phyloP scores from a whole-genome alignment of 495 filamentous ascomycete species.

The Pyrenopolyporus hunteri region DNA sequence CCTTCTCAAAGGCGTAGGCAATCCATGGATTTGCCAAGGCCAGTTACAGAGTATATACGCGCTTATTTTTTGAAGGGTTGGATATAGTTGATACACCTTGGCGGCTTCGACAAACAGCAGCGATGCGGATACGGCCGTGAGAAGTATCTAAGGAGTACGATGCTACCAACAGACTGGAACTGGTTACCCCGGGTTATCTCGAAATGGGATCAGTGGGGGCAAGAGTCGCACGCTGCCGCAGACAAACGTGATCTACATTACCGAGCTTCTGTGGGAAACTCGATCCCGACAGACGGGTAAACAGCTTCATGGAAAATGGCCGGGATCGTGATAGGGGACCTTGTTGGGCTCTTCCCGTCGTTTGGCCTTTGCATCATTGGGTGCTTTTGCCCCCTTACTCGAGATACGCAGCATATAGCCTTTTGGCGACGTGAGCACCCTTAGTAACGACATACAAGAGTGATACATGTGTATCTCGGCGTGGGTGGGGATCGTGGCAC shows the following conservation, averaged over 20 bases:
- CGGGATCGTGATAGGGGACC: background rate
- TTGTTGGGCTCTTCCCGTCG: background rate
- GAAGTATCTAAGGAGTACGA: constrained; percentile 7
- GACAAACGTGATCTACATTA: constrained; percentile 5
- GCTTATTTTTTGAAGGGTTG: background rate
- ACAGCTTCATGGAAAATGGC: background rate
- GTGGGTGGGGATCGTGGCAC: constrained; percentile 5
- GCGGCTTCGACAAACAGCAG: background rate
- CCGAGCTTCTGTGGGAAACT: background rate
- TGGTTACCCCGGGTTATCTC: constrained; percentile 14
- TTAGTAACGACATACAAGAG: constrained; percentile 1
- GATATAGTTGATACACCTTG: background rate
- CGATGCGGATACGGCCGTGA: constrained; percentile 10
- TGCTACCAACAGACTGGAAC: constrained; percentile 17
- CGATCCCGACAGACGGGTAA: background rate
- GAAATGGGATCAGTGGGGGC: constrained; percentile 17
- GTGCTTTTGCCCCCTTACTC: background rate
- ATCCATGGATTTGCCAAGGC: background rate
- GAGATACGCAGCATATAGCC: background rate
- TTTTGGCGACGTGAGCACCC: constrained; percentile 1
- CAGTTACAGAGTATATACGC: background rate
- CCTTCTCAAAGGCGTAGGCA: background rate
- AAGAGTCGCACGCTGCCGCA: constrained; percentile 15
- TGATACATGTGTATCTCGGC: constrained; percentile 19
- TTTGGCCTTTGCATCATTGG: background rate